Evolutionary conservation across 2,329 filamentous ascomycete genomes (phyloP).

Genomic region (Aschersonia sp.): DNA sequence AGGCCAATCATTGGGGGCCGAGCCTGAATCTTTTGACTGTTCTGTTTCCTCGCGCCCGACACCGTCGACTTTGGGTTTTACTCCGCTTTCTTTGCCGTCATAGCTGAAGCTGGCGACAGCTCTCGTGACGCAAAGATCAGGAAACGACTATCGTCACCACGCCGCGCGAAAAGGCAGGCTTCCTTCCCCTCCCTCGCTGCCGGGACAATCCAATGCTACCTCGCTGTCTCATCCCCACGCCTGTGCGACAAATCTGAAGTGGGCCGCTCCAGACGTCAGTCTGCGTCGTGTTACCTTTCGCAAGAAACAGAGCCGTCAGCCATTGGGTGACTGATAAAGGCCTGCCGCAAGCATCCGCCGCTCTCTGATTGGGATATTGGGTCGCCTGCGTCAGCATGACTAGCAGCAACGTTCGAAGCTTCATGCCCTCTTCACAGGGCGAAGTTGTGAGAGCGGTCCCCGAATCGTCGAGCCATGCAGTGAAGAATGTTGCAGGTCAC

Average conservation of each 20-base stretch:
- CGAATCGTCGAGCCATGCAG: neutral
- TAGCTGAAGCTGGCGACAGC: neutral
- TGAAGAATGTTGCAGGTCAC: neutral
- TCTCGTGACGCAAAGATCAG: too few species aligned
- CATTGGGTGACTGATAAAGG: neutral
- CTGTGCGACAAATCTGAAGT: constrained; percentile 1
- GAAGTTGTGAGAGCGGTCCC: neutral
- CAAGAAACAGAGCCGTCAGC: neutral
- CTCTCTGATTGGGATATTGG: too few species aligned
- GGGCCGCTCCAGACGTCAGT: neutral
- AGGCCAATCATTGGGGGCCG: too few species aligned
- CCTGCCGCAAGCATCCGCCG: neutral
- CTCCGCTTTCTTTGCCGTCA: neutral
- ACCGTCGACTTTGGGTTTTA: neutral
- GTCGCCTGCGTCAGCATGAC: neutral
- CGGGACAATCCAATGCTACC: constrained; percentile 3
- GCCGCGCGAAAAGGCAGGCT: neutral
- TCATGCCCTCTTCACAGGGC: neutral
- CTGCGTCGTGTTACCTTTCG: neutral
- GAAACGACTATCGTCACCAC: neutral
- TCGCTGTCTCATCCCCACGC: constrained; percentile 2
- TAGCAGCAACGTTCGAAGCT: neutral
- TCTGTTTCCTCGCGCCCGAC: too few species aligned
- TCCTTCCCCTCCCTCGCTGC: neutral
- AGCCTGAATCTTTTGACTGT: too few species aligned